These are phyloP conservation scores for Aureobasidium sp. DNA, from an alignment of 2,329 filamentous ascomycete genomes.

Conservation along the genomic window DNA sequence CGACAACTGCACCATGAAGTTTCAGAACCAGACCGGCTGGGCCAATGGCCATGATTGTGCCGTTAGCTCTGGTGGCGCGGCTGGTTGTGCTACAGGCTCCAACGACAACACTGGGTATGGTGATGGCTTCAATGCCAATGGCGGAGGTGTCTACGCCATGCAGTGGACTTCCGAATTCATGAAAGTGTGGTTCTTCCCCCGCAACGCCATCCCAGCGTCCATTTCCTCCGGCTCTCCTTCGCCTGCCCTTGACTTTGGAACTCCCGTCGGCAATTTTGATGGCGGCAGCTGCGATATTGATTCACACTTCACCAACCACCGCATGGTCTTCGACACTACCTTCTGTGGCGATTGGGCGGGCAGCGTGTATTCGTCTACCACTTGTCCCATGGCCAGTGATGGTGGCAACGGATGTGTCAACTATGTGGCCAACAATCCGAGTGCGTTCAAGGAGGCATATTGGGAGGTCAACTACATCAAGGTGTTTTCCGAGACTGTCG, in stretches of 20 bases:
- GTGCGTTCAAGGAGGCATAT: constrained; percentile 20
- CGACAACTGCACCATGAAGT: constrained; percentile 33
- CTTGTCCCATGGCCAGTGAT: constrained; percentile 15
- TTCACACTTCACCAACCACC: constrained; percentile 29
- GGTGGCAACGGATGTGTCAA: constrained; percentile 15
- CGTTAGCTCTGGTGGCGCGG: constrained; percentile 37
- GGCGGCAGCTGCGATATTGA: constrained; percentile 31
- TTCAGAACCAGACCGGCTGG: constrained; percentile 36
- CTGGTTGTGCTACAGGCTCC: constrained; percentile 25
- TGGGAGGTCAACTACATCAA: constrained; percentile 22
- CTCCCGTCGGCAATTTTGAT: constrained; percentile 51
- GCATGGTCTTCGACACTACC: constrained; percentile 59
- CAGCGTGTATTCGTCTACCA: constrained; percentile 13
- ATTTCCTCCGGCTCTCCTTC: constrained; percentile 49
- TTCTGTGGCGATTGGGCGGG: constrained; percentile 29
- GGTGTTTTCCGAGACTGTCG: constrained; percentile 18
- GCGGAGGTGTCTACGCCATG: constrained; percentile 42
- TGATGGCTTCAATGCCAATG: constrained; percentile 41
- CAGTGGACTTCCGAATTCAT: constrained; percentile 65
- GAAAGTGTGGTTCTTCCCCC: constrained; percentile 73
- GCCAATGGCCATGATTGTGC: constrained; percentile 47
- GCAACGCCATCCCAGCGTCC: constrained; percentile 55
- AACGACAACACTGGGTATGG: constrained; percentile 30
- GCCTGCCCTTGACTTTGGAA: constrained; percentile 45
- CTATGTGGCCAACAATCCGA: constrained; percentile 21